Percentiles rank a stretch among this genome's conserved stretches.
Evolutionary conservation across 2,329 filamentous ascomycete genomes (phyloP).

Genomic region (Fusarium torreyae): DNA sequence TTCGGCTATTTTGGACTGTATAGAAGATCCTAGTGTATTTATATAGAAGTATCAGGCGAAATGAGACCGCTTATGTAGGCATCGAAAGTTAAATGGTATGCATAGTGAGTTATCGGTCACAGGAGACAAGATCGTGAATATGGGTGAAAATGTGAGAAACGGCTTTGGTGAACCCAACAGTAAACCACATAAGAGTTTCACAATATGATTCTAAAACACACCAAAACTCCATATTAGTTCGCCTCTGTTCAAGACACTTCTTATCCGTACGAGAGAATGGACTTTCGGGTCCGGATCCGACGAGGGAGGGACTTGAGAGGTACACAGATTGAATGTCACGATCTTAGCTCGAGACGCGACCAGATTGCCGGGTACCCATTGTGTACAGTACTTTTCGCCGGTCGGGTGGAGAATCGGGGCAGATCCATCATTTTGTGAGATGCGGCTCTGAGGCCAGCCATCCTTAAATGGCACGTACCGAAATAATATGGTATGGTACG

Average conservation of each 20-base stretch:
- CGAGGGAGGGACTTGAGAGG: slow-evolving; percentile 48
- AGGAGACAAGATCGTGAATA: no score
- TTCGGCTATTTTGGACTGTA: no score
- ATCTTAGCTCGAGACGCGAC: slow-evolving; percentile 50
- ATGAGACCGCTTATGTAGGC: background rate
- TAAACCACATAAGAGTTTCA: slow-evolving; percentile 6
- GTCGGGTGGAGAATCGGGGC: slow-evolving; percentile 48
- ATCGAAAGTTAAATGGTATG: background rate
- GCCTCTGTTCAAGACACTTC: slow-evolving; percentile 1
- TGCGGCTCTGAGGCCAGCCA: slow-evolving; percentile 50
- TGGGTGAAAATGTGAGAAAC: background rate
- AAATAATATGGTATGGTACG: slow-evolving; percentile 24
- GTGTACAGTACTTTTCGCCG: slow-evolving; percentile 42
- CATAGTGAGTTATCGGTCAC: no score
- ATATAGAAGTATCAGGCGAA: no score
- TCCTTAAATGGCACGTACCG: slow-evolving; percentile 34
- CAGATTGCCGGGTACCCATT: slow-evolving; percentile 49
- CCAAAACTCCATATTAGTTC: background rate
- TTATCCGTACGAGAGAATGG: slow-evolving; percentile 23
- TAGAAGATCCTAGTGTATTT: no score
- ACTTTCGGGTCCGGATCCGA: slow-evolving; percentile 36
- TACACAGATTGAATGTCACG: slow-evolving; percentile 50
- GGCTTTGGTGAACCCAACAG: background rate
- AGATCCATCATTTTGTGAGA: slow-evolving; percentile 46
- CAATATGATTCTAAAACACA: background rate